Percentiles rank a stretch among this genome's conserved stretches.
Evolutionary conservation across 352 stramenopile species (phyloP).

Genomic region (Phytophthora pini): DNA sequence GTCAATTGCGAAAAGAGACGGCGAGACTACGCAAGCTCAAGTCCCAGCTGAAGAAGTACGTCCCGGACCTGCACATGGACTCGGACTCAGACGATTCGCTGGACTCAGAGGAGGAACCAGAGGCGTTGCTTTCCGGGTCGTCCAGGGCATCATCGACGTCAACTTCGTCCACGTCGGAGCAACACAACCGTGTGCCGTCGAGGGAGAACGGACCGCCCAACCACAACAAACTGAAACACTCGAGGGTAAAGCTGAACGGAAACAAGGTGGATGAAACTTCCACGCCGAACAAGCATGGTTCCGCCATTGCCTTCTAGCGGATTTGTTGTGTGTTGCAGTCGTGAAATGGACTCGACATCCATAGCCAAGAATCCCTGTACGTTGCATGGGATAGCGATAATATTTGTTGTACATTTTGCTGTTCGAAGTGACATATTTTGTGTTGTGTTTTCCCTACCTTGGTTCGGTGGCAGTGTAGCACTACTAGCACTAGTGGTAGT

Average conservation of each 20-base stretch:
- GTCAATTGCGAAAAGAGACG: constrained; percentile 50
- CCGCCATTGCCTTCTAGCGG: constrained; percentile 11
- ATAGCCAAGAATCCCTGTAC: constrained; percentile 13
- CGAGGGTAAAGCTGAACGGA: constrained; percentile 10
- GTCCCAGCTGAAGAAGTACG: constrained; percentile 55
- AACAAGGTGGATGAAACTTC: constrained; percentile 9
- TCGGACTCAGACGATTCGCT: constrained; percentile 52
- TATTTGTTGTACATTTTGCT: constrained; percentile 32
- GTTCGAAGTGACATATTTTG: neutral
- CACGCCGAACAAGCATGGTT: constrained; percentile 11
- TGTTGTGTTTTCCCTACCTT: neutral
- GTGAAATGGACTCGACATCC: constrained; percentile 14
- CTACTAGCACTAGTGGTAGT: no score
- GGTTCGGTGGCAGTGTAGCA: no score
- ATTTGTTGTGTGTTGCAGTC: constrained; percentile 15
- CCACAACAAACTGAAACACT: constrained; percentile 15
- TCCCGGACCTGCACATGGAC: constrained; percentile 51
- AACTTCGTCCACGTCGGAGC: constrained; percentile 14
- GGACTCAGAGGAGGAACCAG: constrained; percentile 37
- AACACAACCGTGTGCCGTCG: constrained; percentile 2
- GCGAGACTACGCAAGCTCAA: constrained; percentile 45
- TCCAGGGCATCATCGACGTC: constrained; percentile 28
- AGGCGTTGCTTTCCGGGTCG: constrained; percentile 22
- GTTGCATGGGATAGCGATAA: constrained; percentile 14
- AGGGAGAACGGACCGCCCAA: constrained; percentile 22